These are phyloP conservation scores for Cyberlindnera maclurae DNA, from an alignment of 805 yeast genomes.

Conservation along the genomic window DNA sequence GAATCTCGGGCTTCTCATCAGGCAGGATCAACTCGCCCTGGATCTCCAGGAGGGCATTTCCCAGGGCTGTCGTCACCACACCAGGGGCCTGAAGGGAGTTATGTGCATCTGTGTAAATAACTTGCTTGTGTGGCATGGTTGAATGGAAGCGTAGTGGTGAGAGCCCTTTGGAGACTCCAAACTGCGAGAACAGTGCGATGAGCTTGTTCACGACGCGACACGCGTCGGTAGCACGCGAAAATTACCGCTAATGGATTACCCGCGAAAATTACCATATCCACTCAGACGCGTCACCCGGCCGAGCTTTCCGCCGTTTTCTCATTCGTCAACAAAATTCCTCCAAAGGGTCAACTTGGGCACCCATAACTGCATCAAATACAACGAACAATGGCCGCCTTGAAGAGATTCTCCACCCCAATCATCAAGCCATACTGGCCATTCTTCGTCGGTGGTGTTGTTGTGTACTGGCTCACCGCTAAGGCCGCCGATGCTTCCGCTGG, in stretches of 20 bases:
- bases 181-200: too few species aligned
- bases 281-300: conserved; percentile 1
- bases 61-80: conserved; percentile 43
- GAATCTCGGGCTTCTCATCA: conserved; percentile 24
- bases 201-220: too few species aligned
- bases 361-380: not conserved
- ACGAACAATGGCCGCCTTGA: conserved; percentile 26
- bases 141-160: not conserved
- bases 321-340: conserved; percentile 6
- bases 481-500: conserved; percentile 61
- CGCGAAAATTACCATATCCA: not conserved
- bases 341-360: conserved; percentile 2
- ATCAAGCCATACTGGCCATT: conserved; percentile 82
- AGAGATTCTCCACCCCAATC: conserved; percentile 38
- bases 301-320: conserved; percentile 1
- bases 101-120: conserved; percentile 9
- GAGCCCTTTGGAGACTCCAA: too few species aligned
- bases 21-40: conserved; percentile 66
- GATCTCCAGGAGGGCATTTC: conserved; percentile 57
- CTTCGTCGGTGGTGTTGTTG: conserved; percentile 72
- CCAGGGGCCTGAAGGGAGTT: conserved; percentile 5
- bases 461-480: conserved; percentile 66
- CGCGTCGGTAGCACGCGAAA: too few species aligned
- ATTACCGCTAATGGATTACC: not conserved
- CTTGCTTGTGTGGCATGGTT: conserved; percentile 11